phyloP scores from a whole-genome alignment of 768 basidiomycete species.

The Chlorophyllum brunneum region DNA sequence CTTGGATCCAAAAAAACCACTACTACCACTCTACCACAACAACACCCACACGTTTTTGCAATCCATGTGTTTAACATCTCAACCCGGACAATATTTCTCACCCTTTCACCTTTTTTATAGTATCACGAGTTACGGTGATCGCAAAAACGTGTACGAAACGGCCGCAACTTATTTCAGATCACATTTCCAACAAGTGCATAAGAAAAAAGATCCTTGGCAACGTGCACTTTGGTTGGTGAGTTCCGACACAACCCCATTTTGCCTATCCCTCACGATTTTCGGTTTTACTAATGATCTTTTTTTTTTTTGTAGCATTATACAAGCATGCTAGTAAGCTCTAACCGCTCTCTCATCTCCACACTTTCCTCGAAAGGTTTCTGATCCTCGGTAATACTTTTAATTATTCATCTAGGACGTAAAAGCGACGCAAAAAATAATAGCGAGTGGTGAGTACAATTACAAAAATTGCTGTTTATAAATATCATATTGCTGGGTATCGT shows the following conservation, averaged over 20 bases:
- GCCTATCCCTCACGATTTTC: neutral
- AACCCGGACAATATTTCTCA: neutral
- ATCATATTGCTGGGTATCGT: too few relatives aligned
- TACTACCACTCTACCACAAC: neutral
- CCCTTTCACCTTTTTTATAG: constrained; percentile 27
- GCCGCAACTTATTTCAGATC: constrained; percentile 79
- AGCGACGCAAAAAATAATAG: constrained; percentile 63
- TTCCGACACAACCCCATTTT: constrained; percentile 14
- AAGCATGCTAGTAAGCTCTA: constrained; percentile 55
- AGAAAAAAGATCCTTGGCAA: constrained; percentile 54
- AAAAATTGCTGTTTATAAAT: neutral
- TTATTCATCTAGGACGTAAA: constrained; percentile 49
- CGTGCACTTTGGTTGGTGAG: constrained; percentile 64
- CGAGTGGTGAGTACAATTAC: constrained; percentile 42
- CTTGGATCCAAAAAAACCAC: too few relatives aligned
- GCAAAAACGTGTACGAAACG: constrained; percentile 65
- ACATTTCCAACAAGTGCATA: constrained; percentile 78
- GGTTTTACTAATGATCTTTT: neutral
- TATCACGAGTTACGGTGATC: constrained; percentile 74
- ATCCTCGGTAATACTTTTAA: neutral
- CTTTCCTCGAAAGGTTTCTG: neutral
- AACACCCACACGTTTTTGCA: neutral
- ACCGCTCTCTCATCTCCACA: too few relatives aligned
- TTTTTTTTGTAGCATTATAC: constrained; percentile 53
- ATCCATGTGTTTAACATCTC: neutral